phyloP scores from a whole-genome alignment of 306 rosid species.

The Sophora flavescens region DNA sequence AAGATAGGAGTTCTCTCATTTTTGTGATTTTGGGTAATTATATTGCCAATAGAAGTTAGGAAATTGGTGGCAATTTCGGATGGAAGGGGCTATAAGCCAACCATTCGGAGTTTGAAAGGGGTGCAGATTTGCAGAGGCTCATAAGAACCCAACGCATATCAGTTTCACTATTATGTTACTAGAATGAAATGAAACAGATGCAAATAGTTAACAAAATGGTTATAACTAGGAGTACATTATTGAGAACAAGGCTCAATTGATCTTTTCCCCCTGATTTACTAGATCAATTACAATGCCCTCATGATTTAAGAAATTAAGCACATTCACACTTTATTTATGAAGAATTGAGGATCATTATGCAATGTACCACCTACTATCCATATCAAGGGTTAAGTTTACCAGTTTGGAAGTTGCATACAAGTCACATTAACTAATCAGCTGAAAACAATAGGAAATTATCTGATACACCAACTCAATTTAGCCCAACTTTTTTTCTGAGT shows the following conservation, averaged over 20 bases:
- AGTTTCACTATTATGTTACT: neutral
- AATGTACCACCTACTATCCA: neutral
- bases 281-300: neutral
- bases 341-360: slow-evolving; percentile 3
- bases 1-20: no score
- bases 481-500: neutral
- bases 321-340: neutral
- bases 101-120: slow-evolving; percentile 1
- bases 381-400: slow-evolving; percentile 5
- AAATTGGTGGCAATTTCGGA: neutral
- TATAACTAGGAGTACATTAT: neutral
- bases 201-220: neutral
- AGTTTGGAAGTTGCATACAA: neutral
- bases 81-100: neutral
- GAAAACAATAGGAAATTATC: neutral
- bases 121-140: neutral
- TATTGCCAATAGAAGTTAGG: neutral
- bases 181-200: slow-evolving; percentile 3
- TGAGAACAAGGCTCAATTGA: neutral
- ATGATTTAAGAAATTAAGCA: neutral
- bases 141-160: slow-evolving; percentile 5
- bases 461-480: neutral
- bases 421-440: neutral
- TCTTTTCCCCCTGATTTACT: slow-evolving; percentile 1
- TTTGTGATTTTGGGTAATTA: no score